A percentile compares a stretch with the other conserved stretches of the same genome.
Conservation (phyloP, 352 stramenopile species). For the Thraustochytrium sp. region DNA sequence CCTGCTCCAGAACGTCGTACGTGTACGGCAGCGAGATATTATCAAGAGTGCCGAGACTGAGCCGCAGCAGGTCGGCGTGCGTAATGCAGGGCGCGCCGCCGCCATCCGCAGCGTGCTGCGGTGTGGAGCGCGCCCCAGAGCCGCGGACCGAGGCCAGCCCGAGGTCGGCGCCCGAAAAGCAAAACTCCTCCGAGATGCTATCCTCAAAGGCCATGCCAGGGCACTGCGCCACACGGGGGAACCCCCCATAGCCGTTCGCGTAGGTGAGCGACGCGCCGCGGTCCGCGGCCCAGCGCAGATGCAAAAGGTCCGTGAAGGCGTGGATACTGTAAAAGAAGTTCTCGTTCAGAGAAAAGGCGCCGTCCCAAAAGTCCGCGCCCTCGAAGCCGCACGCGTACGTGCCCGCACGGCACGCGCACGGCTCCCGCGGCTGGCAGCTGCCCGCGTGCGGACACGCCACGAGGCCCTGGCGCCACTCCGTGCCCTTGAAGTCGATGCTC, state of each 20-base stretch:
- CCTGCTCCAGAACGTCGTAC: neutral
- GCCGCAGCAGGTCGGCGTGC: neutral
- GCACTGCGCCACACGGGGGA: neutral
- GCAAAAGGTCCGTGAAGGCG: constrained; percentile 36
- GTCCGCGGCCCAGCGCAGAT: neutral
- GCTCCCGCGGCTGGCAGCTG: neutral
- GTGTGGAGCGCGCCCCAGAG: neutral
- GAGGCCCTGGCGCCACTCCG: constrained; percentile 2
- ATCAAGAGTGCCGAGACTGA: neutral
- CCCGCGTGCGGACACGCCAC: neutral
- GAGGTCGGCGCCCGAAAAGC: neutral
- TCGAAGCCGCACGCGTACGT: neutral
- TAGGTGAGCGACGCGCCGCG: neutral
- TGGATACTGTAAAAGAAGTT: constrained; percentile 42
- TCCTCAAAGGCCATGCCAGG: neutral
- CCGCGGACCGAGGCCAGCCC: neutral
- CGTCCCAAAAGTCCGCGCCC: constrained; percentile 40
- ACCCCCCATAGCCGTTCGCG: neutral
- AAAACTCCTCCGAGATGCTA: constrained; percentile 32
- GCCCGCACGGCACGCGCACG: neutral
- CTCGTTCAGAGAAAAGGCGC: constrained; percentile 39
- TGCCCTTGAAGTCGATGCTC: neutral
- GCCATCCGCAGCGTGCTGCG: neutral
- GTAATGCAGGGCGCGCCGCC: neutral
- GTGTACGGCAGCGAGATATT: neutral